A percentile compares a stretch with the other conserved stretches of the same genome.
Evolutionary conservation across 2,329 filamentous ascomycete species (phyloP).

Genomic region (Amesomyces nigricolor): DNA sequence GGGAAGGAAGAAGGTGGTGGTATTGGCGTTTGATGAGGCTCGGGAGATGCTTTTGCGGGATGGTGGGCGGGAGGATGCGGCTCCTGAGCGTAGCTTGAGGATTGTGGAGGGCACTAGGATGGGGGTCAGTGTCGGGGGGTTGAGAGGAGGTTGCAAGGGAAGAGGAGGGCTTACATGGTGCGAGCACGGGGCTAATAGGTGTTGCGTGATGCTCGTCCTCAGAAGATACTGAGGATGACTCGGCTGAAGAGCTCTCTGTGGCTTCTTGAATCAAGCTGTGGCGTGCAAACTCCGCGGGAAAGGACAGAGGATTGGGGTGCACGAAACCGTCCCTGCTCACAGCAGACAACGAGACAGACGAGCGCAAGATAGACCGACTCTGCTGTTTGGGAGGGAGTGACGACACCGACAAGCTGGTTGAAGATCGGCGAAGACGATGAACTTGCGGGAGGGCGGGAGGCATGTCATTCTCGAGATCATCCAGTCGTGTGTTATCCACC

Average conservation of each 20-base stretch:
- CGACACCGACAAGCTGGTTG: constrained; percentile 10
- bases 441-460: constrained; percentile 19
- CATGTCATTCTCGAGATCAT: constrained; percentile 4
- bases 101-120: neutral
- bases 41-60: neutral
- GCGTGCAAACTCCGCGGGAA: constrained; percentile 9
- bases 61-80: neutral
- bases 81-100: neutral
- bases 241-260: neutral
- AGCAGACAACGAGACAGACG: constrained; percentile 20
- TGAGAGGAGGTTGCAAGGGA: too few relatives aligned
- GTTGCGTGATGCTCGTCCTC: neutral
- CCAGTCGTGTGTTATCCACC: constrained; percentile 4
- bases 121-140: too few relatives aligned
- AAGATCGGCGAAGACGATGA: constrained; percentile 16
- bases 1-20: neutral
- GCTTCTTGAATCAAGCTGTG: neutral
- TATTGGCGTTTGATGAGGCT: neutral
- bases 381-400: constrained; percentile 15
- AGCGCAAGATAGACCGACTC: constrained; percentile 21
- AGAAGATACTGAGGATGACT: neutral
- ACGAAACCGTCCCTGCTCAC: constrained; percentile 14
- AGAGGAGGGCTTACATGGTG: neutral
- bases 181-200: neutral
- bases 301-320: constrained; percentile 14